phyloP scores from a whole-genome alignment of 78 protist genomes.

The Dictyostelium capitatum region DNA sequence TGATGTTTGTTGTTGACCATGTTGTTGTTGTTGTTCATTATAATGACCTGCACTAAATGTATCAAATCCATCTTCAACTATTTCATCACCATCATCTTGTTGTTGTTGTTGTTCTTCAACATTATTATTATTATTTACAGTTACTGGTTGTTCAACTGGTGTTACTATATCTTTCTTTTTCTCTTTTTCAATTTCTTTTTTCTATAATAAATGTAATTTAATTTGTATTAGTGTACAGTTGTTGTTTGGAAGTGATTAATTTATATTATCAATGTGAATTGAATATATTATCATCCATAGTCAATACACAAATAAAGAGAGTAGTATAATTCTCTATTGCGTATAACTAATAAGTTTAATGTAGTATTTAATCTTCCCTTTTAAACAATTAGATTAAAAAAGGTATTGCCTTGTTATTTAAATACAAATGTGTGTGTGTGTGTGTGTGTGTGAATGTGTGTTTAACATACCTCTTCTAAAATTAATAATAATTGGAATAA shows the following conservation, averaged over 20 bases:
- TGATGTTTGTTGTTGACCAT: background rate
- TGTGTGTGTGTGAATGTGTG: too few species aligned
- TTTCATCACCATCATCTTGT: background rate
- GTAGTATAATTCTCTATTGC: too few species aligned
- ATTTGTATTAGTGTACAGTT: background rate
- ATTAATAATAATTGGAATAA: constrained; percentile 55
- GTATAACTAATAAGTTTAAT: background rate
- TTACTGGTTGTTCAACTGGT: background rate
- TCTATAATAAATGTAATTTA: background rate
- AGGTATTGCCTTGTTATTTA: background rate
- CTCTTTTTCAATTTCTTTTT: constrained; percentile 33
- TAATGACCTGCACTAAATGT: background rate
- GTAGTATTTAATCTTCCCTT: constrained; percentile 27
- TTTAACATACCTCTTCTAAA: constrained; percentile 6
- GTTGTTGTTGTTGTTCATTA: background rate
- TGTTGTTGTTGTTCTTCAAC: background rate
- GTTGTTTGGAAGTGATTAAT: too few species aligned
- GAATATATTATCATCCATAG: too few species aligned
- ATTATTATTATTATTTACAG: background rate
- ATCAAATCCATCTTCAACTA: background rate
- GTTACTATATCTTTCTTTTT: constrained; percentile 3
- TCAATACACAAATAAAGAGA: too few species aligned
- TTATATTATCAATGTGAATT: too few species aligned
- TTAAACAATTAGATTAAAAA: background rate
- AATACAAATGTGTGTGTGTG: too few species aligned